phyloP scores from a whole-genome alignment of 2,329 filamentous ascomycete species.

The Sporothrix humicola region DNA sequence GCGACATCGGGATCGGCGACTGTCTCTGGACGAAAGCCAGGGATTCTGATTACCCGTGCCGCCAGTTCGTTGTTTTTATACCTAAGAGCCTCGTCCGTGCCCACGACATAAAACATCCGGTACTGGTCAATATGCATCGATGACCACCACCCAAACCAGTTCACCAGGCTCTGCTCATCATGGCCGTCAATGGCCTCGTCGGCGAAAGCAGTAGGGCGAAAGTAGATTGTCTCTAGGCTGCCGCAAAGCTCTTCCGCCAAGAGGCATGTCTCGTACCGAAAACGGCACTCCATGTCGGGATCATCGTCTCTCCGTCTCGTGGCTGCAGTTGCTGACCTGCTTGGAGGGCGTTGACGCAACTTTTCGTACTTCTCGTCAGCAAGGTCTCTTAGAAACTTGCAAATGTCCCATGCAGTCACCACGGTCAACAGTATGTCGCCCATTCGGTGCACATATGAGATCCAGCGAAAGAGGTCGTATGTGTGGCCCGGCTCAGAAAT shows the following conservation, averaged over 20 bases:
- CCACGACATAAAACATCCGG: conserved; percentile 62
- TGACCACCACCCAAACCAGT: conserved; percentile 68
- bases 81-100: conserved; percentile 46
- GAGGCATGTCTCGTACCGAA: conserved; percentile 37
- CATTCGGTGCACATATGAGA: conserved; percentile 38
- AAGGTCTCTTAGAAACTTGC: conserved; percentile 46
- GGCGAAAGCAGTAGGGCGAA: conserved; percentile 53
- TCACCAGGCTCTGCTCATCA: conserved; percentile 67
- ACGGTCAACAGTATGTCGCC: conserved; percentile 42
- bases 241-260: conserved; percentile 40
- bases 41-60: conserved; percentile 44
- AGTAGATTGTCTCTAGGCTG: conserved; percentile 38
- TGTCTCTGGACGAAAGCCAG: conserved; percentile 45
- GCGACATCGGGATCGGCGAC: conserved; percentile 48
- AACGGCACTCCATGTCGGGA: conserved; percentile 38
- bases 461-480: conserved; percentile 52
- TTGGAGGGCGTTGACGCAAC: conserved; percentile 35
- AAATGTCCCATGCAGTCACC: conserved; percentile 47
- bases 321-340: conserved; percentile 36
- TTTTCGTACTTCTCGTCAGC: conserved; percentile 45
- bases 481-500: conserved; percentile 52
- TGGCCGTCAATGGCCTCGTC: conserved; percentile 58
- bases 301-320: conserved; percentile 41
- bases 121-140: conserved; percentile 55
- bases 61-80: conserved; percentile 37